These are phyloP conservation scores for Balansia obtecta DNA, from an alignment of 2,329 filamentous ascomycete genomes.

Conservation along the genomic window DNA sequence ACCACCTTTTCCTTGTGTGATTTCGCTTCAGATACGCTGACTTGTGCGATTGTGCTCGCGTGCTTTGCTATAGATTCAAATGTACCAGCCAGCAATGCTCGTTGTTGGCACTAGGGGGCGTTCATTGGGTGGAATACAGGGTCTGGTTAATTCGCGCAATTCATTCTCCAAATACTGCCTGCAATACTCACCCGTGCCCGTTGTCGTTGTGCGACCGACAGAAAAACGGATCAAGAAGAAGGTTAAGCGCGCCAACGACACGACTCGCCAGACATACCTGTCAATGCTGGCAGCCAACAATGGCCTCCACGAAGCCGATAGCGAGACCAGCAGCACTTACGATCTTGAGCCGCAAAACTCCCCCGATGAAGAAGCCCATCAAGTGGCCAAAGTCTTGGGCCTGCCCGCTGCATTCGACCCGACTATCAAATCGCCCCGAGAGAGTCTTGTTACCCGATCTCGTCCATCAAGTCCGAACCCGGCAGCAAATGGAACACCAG, in stretches of 20 bases:
- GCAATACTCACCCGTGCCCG: slow-evolving; percentile 84
- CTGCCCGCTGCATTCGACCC: slow-evolving; percentile 51
- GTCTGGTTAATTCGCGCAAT: slow-evolving; percentile 62
- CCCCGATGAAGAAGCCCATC: slow-evolving; percentile 50
- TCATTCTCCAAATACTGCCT: slow-evolving; percentile 92
- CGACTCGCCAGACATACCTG: slow-evolving; percentile 61
- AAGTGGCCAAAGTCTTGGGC: slow-evolving; percentile 50
- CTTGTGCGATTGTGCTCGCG: slow-evolving; percentile 2
- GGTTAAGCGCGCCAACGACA: slow-evolving; percentile 68
- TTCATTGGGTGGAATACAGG: slow-evolving; percentile 75
- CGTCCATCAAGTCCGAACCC: slow-evolving; percentile 10
- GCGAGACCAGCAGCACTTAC: slow-evolving; percentile 38
- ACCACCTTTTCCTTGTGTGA: too few relatives aligned
- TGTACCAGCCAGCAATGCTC: slow-evolving; percentile 84
- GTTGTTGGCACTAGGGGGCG: slow-evolving; percentile 82
- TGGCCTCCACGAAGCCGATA: slow-evolving; percentile 46
- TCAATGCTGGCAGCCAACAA: slow-evolving; percentile 57
- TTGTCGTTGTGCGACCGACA: slow-evolving; percentile 80
- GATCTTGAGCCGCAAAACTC: slow-evolving; percentile 42
- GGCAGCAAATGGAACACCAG: slow-evolving; percentile 8
- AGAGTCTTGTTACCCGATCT: slow-evolving; percentile 12
- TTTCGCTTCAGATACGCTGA: slow-evolving; percentile 4
- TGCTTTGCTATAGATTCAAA: slow-evolving; percentile 52
- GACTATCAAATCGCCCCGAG: slow-evolving; percentile 44
- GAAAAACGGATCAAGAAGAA: slow-evolving; percentile 87